Conservation (phyloP, 2,329 filamentous ascomycete species). For the Fusarium sp. region DNA sequence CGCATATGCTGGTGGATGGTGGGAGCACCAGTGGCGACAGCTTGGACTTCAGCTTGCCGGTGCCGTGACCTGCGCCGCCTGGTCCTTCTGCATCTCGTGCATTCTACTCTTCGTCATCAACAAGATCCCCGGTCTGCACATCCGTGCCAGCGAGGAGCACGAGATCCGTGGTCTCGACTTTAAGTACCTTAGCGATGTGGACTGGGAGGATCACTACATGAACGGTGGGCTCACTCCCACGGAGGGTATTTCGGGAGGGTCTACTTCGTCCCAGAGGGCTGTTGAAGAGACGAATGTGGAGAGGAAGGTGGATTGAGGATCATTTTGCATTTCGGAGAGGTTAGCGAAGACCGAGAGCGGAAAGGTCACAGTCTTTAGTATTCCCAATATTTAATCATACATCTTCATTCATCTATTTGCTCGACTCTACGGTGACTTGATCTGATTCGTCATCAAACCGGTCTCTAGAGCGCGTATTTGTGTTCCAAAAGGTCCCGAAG, state of each 20-base stretch:
- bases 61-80: conserved; percentile 65
- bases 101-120: conserved; percentile 66
- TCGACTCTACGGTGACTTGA: no score
- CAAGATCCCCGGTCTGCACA: conserved; percentile 67
- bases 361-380: no score
- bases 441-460: no score
- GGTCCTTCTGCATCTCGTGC: conserved; percentile 65
- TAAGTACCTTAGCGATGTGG: conserved; percentile 44
- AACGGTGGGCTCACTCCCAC: conserved; percentile 31
- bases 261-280: conserved; percentile 9
- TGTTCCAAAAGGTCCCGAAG: no score
- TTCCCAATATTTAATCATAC: no score
- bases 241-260: conserved; percentile 25
- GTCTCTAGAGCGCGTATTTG: no score
- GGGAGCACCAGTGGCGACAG: conserved; percentile 64
- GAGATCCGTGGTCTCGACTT: conserved; percentile 65
- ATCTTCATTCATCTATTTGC: no score
- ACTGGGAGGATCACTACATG: conserved; percentile 38
- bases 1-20: conserved; percentile 60
- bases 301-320: conserved; percentile 16
- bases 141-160: conserved; percentile 65
- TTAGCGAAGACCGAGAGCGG: no score
- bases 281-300: conserved; percentile 15
- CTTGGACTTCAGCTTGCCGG: conserved; percentile 69
- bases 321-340: no score